Evolutionary conservation across 2,329 filamentous ascomycete genomes (phyloP).

Genomic region (Cytospora piceae): DNA sequence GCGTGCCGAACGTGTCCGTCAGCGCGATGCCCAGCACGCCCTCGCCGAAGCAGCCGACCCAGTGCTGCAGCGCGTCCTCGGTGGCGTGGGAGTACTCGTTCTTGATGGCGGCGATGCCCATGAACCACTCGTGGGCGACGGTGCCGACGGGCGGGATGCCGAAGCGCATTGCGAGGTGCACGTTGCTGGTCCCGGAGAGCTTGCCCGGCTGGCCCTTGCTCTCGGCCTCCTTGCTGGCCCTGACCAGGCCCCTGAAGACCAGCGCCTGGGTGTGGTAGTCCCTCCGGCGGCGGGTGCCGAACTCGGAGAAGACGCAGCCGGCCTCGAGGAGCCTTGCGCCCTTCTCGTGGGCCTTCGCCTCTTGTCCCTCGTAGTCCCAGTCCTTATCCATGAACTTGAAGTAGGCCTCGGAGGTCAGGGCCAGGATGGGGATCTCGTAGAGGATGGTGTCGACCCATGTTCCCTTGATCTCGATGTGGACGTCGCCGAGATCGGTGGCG

Average conservation of each 20-base stretch:
- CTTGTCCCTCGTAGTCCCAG: constrained; percentile 86
- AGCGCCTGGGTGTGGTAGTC: constrained; percentile 95
- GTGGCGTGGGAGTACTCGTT: constrained; percentile 84
- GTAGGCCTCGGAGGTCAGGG: constrained; percentile 92
- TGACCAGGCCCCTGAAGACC: constrained; percentile 83
- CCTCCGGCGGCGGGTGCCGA: constrained; percentile 84
- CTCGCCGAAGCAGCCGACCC: constrained; percentile 89
- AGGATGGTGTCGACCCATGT: constrained; percentile 94
- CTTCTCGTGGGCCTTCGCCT: constrained; percentile 83
- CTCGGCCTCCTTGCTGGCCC: constrained; percentile 73
- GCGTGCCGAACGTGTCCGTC: constrained; percentile 95
- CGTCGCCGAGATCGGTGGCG: constrained; percentile 71
- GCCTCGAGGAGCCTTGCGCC: constrained; percentile 75
- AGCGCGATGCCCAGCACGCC: constrained; percentile 84
- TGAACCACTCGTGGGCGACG: constrained; percentile 97
- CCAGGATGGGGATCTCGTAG: constrained; percentile 94
- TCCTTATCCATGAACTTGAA: constrained; percentile 95
- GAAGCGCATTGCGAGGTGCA: constrained; percentile 95
- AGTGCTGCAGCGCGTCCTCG: constrained; percentile 81
- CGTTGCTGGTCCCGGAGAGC: constrained; percentile 90
- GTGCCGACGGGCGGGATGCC: constrained; percentile 84
- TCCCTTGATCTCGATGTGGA: constrained; percentile 78
- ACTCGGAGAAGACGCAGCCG: constrained; percentile 91
- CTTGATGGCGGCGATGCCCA: constrained; percentile 93
- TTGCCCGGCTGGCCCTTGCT: constrained; percentile 69